phyloP scores from a whole-genome alignment of 2,329 filamentous ascomycete genomes.

The Xylaria polymorpha region DNA sequence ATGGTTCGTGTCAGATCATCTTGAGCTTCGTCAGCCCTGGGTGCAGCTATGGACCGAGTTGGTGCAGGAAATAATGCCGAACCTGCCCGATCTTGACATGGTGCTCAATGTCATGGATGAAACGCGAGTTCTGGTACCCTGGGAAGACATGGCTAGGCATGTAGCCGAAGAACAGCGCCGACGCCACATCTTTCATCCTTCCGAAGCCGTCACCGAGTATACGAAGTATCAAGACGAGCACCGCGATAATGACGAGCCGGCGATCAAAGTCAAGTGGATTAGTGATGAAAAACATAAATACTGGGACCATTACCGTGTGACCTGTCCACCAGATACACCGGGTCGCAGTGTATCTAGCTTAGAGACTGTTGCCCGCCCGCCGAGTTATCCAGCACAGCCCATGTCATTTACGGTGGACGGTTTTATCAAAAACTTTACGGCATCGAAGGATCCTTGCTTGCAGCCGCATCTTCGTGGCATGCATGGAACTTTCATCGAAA shows the following conservation, averaged over 20 bases:
- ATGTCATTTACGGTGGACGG: conserved; percentile 56
- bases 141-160: conserved; percentile 64
- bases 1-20: conserved; percentile 48
- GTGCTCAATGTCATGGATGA: conserved; percentile 74
- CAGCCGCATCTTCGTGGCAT: conserved; percentile 63
- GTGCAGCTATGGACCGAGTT: conserved; percentile 61
- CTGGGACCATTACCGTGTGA: conserved; percentile 68
- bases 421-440: conserved; percentile 68
- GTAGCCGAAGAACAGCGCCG: conserved; percentile 60
- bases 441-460: conserved; percentile 67
- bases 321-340: conserved; percentile 68
- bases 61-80: conserved; percentile 60
- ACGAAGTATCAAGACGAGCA: conserved; percentile 54
- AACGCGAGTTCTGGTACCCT: conserved; percentile 69
- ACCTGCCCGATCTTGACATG: conserved; percentile 73
- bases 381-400: conserved; percentile 44
- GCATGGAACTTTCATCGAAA: conserved; percentile 69
- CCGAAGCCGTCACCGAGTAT: conserved; percentile 58
- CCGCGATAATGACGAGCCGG: conserved; percentile 32
- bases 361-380: conserved; percentile 37
- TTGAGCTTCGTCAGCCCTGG: conserved; percentile 53
- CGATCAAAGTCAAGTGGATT: conserved; percentile 35
- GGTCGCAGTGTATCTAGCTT: conserved; percentile 52
- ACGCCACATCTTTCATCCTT: conserved; percentile 57
- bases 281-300: conserved; percentile 59